A percentile compares a stretch with the other conserved stretches of the same genome.
These are phyloP conservation scores for Tardiomyces digboiensis DNA, from an alignment of 1,139 yeast genomes.

Conservation along the genomic window DNA sequence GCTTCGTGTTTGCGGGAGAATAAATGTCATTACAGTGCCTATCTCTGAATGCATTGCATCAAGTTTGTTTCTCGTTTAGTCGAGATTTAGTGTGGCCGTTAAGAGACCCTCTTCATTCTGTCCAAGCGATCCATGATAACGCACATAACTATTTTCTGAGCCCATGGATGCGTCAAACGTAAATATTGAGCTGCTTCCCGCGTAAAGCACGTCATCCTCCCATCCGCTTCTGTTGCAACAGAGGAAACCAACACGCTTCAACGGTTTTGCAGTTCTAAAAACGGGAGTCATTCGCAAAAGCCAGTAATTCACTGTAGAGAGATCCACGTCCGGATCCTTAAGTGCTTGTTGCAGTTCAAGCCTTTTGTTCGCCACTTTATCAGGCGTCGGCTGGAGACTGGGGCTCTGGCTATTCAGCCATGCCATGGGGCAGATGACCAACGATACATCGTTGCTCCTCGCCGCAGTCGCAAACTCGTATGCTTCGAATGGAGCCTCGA, in stretches of 20 bases:
- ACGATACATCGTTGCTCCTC: slow-evolving; percentile 35
- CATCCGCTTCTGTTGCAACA: slow-evolving; percentile 2
- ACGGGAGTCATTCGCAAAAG: slow-evolving; percentile 54
- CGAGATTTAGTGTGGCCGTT: not conserved
- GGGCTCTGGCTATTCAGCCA: slow-evolving; percentile 53
- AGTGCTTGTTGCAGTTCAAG: slow-evolving; percentile 1
- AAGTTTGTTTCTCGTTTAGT: too few species aligned
- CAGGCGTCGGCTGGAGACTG: slow-evolving; percentile 10
- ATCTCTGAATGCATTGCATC: too few species aligned
- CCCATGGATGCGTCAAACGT: not conserved
- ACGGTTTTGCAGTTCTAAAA: slow-evolving; percentile 8
- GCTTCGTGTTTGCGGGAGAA: too few species aligned
- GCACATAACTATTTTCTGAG: slow-evolving; percentile 3
- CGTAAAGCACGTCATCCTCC: slow-evolving; percentile 3
- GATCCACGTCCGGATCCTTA: slow-evolving; percentile 9
- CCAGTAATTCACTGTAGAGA: slow-evolving; percentile 47
- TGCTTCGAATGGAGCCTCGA: slow-evolving; percentile 63
- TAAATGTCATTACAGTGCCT: too few species aligned
- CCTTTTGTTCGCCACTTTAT: slow-evolving; percentile 5
- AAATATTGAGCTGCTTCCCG: slow-evolving; percentile 4
- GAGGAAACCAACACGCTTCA: not conserved
- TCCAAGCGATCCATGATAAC: slow-evolving; percentile 15
- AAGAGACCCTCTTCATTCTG: slow-evolving; percentile 15
- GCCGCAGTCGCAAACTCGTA: slow-evolving; percentile 65
- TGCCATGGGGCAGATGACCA: slow-evolving; percentile 77